Base-by-base conservation (phyloP, 2,329 filamentous ascomycete genomes). In the Neophaeococcomyces mojaviensis region DNA sequence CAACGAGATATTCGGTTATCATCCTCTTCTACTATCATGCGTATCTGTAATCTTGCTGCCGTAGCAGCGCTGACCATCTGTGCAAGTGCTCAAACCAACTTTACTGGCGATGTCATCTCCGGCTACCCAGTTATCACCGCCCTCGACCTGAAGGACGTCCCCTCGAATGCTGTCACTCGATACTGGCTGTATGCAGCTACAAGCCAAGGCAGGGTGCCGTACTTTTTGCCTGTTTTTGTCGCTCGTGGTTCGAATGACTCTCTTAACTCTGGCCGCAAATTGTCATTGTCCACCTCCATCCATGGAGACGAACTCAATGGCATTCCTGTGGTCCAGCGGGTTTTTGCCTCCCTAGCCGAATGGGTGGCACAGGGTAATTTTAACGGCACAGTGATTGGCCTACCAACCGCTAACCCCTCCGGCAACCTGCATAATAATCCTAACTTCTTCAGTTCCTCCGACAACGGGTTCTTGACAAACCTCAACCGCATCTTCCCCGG, bases 251-350 rank as follows among this genome's bases (percentile, higher is more conserved):
- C 39, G 7, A 36, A 38, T 12, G 31, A 15, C 16, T 42, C 36
- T 15, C 40, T 48, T 12, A 40, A 48, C 3, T 19, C 20, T n/a
- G 46, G 46, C 22, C 39, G 39, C 7, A 43, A 31, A 8, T 28
- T 48, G 16, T 48, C 46, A 7, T 40, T 48, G 3, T 44, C 39
- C 4, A 32, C 46, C 12, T 44, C 39, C 9, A 44, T 48, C 19
- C 46, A 48, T 19, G 46, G 46, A 12, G 46, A 48, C 19, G 46
- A 48, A 28, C 46, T 48, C 18, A 48, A 44, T 30, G 46, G 46
- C 19, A 44, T 48, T 34, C 46, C 39, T 15, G 46, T 48, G 13
- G 46, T 48, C 7, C 46, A 48, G 18, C 30, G 40, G 3, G 33
- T 48, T 5, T 48, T 48, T 22, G 33, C 32, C n/a, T 24, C 18